phyloP scores from a whole-genome alignment of 2,329 filamentous ascomycete genomes.

The Fusarium equiseti region DNA sequence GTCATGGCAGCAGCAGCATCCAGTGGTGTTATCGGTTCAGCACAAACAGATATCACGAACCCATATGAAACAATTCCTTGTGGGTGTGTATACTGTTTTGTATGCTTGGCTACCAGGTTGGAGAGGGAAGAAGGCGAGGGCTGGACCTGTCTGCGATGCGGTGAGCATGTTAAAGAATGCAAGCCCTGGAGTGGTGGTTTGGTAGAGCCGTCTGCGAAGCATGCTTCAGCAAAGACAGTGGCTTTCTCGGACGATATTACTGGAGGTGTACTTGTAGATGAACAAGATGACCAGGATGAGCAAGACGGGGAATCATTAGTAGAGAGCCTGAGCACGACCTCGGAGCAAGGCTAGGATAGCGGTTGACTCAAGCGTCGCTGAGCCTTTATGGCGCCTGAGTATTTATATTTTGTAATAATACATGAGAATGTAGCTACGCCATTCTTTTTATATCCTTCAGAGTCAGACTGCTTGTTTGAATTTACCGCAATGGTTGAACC shows the following conservation, averaged over 20 bases:
- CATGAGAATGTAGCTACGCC: neutral
- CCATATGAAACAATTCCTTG: slow-evolving; percentile 93
- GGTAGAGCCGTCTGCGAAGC: slow-evolving; percentile 67
- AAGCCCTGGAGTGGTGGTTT: slow-evolving; percentile 94
- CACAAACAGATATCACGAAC: slow-evolving; percentile 94
- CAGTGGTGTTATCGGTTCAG: slow-evolving; percentile 85
- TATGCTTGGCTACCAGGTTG: slow-evolving; percentile 89
- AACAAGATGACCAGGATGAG: slow-evolving; percentile 46
- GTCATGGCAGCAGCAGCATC: slow-evolving; percentile 77
- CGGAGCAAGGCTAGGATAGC: slow-evolving; percentile 22
- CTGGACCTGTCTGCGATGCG: slow-evolving; percentile 91
- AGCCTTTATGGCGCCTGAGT: neutral
- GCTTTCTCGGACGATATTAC: slow-evolving; percentile 70
- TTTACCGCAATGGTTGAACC: neutral
- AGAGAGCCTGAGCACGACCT: slow-evolving; percentile 42
- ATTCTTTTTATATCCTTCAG: neutral
- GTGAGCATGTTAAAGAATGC: slow-evolving; percentile 84
- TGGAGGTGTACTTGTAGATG: slow-evolving; percentile 51
- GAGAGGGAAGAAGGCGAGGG: slow-evolving; percentile 95
- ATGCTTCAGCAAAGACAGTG: slow-evolving; percentile 66
- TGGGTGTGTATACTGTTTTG: slow-evolving; percentile 94
- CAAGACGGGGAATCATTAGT: slow-evolving; percentile 39
- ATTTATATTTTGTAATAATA: slow-evolving; percentile 32
- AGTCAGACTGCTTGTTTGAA: neutral
- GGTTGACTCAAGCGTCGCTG: neutral